Evolutionary conservation across 2,329 filamentous ascomycete species (phyloP).

Genomic region (Claviceps quebecensis): DNA sequence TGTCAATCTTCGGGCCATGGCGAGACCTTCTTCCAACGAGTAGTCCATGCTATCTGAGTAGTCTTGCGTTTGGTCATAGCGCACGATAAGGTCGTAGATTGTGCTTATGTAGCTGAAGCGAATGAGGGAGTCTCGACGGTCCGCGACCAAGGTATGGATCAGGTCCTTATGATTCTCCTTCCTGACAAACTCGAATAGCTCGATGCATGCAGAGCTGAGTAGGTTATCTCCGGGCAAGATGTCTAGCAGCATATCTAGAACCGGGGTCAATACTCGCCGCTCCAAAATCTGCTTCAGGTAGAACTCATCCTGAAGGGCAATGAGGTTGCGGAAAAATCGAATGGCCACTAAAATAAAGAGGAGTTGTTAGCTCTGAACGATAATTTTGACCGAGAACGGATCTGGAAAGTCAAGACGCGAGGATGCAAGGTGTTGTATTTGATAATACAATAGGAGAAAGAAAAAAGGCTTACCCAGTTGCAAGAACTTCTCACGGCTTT

Average conservation of each 20-base stretch:
- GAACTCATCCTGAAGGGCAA: constrained; percentile 79
- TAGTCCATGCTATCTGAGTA: constrained; percentile 54
- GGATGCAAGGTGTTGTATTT: no score
- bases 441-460: background rate
- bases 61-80: constrained; percentile 66
- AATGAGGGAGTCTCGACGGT: constrained; percentile 64
- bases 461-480: constrained; percentile 56
- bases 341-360: constrained; percentile 51
- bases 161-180: constrained; percentile 69
- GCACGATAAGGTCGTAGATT: constrained; percentile 60
- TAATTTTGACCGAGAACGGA: no score
- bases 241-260: constrained; percentile 69
- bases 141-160: constrained; percentile 71
- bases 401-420: no score
- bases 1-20: constrained; percentile 29
- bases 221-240: constrained; percentile 89
- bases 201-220: constrained; percentile 82
- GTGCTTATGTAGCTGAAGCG: constrained; percentile 71
- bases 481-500: constrained; percentile 77
- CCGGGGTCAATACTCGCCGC: constrained; percentile 67
- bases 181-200: constrained; percentile 85
- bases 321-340: constrained; percentile 82
- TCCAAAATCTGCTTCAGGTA: constrained; percentile 76
- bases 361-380: background rate
- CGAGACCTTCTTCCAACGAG: constrained; percentile 57